Conservation (phyloP, 768 basidiomycete genomes). For the Lactarius akahatsu region DNA sequence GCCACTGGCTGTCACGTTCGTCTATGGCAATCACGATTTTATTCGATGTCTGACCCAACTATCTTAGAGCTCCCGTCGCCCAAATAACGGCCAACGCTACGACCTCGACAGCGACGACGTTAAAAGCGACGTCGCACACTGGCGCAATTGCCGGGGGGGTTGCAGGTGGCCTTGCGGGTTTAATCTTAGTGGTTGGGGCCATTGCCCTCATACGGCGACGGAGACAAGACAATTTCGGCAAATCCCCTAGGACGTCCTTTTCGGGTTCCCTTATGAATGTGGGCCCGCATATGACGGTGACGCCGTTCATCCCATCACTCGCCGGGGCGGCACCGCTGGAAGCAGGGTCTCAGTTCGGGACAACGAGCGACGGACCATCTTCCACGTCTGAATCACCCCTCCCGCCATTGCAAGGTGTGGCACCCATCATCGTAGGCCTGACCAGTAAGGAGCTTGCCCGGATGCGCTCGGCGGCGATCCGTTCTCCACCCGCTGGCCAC, state of each 20-base stretch:
- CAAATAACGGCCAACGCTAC: constrained; percentile 1
- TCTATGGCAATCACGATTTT: not conserved
- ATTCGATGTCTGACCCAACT: not conserved
- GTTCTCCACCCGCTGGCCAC: not conserved
- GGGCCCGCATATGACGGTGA: not conserved
- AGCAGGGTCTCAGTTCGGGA: not conserved
- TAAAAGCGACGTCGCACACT: constrained; percentile 1
- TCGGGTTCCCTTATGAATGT: not conserved
- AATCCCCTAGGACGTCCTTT: not conserved
- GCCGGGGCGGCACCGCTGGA: not conserved
- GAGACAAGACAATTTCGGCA: not conserved
- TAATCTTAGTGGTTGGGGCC: not conserved
- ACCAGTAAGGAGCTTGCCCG: constrained; percentile 21
- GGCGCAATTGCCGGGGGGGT: constrained; percentile 27
- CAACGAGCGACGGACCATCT: not conserved
- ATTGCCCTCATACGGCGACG: constrained; percentile 9
- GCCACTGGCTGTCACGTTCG: constrained; percentile 30
- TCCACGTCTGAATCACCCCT: not conserved
- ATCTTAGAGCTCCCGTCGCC: constrained; percentile 1
- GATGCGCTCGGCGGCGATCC: constrained; percentile 1
- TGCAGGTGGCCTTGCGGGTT: constrained; percentile 14
- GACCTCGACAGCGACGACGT: not conserved
- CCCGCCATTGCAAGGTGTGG: not conserved
- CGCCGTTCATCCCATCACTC: constrained; percentile 3
- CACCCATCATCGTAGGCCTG: constrained; percentile 2